phyloP scores from a whole-genome alignment of 371 early-diverging fungal species.

The Sporodiniella umbellata region DNA sequence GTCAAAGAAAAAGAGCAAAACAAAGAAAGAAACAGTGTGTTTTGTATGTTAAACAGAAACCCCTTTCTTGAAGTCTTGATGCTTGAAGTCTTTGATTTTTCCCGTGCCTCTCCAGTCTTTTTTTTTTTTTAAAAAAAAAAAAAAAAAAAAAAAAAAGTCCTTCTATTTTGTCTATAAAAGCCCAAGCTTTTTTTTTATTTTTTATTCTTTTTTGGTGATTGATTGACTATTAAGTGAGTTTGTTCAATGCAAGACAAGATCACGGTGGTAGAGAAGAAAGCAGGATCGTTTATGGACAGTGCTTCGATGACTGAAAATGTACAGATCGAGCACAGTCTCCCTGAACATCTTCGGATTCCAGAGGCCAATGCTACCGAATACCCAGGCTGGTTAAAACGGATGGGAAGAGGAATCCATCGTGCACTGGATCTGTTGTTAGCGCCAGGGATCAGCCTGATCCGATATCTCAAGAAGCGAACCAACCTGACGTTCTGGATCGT shows the following conservation, averaged over 20 bases:
- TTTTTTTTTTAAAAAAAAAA: too few relatives aligned
- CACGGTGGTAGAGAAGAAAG: neutral
- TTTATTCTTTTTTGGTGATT: neutral
- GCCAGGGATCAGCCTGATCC: neutral
- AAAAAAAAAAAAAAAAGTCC: too few relatives aligned
- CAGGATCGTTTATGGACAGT: conserved; percentile 18
- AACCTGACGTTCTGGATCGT: conserved; percentile 65
- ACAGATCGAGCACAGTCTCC: conserved; percentile 1
- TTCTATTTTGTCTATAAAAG: too few relatives aligned
- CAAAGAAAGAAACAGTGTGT: too few relatives aligned
- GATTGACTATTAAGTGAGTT: too few relatives aligned
- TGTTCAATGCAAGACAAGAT: too few relatives aligned
- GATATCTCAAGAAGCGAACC: conserved; percentile 25
- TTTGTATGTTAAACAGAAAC: too few relatives aligned
- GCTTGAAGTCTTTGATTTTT: too few relatives aligned
- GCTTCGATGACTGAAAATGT: too few relatives aligned
- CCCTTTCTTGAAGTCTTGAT: too few relatives aligned
- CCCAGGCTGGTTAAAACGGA: neutral
- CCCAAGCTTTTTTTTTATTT: neutral
- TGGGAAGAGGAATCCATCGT: neutral
- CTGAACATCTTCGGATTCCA: conserved; percentile 18
- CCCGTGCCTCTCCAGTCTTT: too few relatives aligned
- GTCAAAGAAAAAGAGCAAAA: neutral
- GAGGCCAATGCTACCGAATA: neutral
- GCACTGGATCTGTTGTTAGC: neutral